Conservation (phyloP, 129 eudicot genomes). For the Chrysanthemum seticuspe region DNA sequence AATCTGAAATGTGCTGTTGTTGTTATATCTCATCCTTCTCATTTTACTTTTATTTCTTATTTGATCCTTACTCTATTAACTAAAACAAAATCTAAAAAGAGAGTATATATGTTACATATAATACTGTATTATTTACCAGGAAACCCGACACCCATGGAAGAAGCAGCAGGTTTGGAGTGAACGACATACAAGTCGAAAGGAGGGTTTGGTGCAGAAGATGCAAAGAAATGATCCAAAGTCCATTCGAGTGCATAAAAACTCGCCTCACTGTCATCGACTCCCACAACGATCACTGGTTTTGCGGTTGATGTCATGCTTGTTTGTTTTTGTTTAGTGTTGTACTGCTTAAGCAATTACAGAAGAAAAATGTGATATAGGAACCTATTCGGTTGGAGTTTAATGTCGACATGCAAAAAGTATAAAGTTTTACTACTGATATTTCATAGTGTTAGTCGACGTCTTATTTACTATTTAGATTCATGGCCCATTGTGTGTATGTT, state of each 20-base stretch:
- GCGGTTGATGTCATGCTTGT: not conserved
- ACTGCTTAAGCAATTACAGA: conserved; percentile 12
- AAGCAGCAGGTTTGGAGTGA: not conserved
- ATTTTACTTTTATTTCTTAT: no score
- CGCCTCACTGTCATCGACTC: conserved; percentile 7
- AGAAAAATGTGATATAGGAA: not conserved
- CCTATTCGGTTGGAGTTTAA: not conserved
- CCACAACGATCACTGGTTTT: conserved; percentile 12
- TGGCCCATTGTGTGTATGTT: no score
- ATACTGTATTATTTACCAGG: not conserved
- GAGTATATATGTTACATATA: no score
- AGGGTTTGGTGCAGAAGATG: conserved; percentile 1
- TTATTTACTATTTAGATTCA: no score
- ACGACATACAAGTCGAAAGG: not conserved
- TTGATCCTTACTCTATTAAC: no score
- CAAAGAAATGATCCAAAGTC: conserved; percentile 12
- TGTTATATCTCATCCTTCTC: no score
- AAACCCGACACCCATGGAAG: not conserved
- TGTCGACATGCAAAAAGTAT: not conserved
- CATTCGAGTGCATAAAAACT: conserved; percentile 16
- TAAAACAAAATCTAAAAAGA: no score
- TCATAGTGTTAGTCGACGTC: no score
- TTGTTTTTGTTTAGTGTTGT: not conserved
- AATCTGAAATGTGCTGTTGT: no score
- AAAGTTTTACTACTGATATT: not conserved